phyloP scores from a whole-genome alignment of 352 stramenopile genomes.

The Lagenidium sp. region DNA sequence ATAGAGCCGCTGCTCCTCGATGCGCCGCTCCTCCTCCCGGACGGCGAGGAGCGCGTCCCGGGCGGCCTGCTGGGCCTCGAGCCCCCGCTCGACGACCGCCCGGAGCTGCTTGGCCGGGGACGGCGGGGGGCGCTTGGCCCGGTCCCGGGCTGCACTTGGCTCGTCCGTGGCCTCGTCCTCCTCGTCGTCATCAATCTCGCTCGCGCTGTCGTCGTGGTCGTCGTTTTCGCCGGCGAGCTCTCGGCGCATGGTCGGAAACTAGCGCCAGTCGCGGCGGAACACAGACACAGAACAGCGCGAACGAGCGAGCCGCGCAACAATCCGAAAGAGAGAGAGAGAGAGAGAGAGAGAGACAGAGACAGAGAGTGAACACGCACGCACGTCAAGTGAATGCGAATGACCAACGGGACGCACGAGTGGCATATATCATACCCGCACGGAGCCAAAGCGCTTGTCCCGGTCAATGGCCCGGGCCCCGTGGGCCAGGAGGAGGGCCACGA shows the following conservation, averaged over 20 bases:
- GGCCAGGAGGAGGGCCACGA: slow-evolving; percentile 34
- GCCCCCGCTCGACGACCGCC: slow-evolving; percentile 10
- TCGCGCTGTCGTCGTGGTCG: slow-evolving; percentile 2
- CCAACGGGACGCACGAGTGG: no score
- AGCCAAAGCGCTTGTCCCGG: slow-evolving; percentile 18
- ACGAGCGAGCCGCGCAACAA: no score
- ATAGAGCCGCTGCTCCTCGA: slow-evolving; percentile 47
- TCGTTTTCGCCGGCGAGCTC: slow-evolving; percentile 7
- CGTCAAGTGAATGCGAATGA: no score
- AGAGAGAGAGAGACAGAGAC: no score
- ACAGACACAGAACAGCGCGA: no score
- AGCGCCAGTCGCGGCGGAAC: no score
- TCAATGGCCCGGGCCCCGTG: slow-evolving; percentile 31
- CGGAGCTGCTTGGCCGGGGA: not conserved
- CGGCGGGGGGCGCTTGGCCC: not conserved
- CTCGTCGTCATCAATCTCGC: slow-evolving; percentile 1
- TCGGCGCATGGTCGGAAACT: slow-evolving; percentile 13
- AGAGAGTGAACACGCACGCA: no score
- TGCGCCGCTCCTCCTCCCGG: slow-evolving; percentile 23
- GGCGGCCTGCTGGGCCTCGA: slow-evolving; percentile 17
- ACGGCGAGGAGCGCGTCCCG: slow-evolving; percentile 20
- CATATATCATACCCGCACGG: slow-evolving; percentile 23
- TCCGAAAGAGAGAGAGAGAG: no score
- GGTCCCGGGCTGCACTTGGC: no score
- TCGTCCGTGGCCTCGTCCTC: not conserved